phyloP scores from a whole-genome alignment of 2,329 filamentous ascomycete species.

The Knoxdaviesia capensis region DNA sequence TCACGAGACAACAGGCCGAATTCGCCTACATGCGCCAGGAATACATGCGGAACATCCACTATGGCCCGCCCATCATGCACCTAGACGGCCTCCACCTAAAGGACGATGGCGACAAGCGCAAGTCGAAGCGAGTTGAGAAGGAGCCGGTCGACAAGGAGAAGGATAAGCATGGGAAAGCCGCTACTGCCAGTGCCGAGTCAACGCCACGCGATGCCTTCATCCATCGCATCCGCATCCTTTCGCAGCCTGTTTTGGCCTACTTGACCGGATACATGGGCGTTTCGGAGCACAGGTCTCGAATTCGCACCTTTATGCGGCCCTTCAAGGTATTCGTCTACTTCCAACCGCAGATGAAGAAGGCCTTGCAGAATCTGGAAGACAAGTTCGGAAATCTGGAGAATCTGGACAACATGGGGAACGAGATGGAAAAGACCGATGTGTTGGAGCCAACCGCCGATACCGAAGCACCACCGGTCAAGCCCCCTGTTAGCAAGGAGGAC shows the following conservation, averaged over 20 bases:
- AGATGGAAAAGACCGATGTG: conserved; percentile 9
- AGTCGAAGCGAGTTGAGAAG: conserved; percentile 1
- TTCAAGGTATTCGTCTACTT: conserved; percentile 20
- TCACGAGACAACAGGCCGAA: conserved; percentile 15
- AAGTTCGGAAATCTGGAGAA: conserved; percentile 20
- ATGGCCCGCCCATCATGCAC: conserved; percentile 1
- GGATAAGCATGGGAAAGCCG: conserved; percentile 5
- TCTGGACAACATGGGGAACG: conserved; percentile 7
- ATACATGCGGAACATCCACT: conserved; percentile 4
- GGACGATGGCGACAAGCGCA: neutral
- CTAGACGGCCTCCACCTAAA: conserved; percentile 3
- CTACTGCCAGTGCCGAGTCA: too few relatives aligned
- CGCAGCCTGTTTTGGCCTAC: conserved; percentile 18
- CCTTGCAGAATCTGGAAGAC: conserved; percentile 17
- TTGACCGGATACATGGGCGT: conserved; percentile 16
- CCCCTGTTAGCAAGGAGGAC: too few relatives aligned
- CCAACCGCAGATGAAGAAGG: conserved; percentile 19
- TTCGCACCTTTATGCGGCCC: conserved; percentile 19
- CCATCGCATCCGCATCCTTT: conserved; percentile 19
- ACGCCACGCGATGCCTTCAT: conserved; percentile 10
- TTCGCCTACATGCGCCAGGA: conserved; percentile 14
- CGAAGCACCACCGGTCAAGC: too few relatives aligned
- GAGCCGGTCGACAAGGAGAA: conserved; percentile 7
- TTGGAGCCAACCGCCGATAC: conserved; percentile 1
- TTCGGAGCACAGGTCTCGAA: conserved; percentile 14